Evolutionary conservation across 2,329 filamentous ascomycete species (phyloP).

Genomic region (Trichophyton equinum): DNA sequence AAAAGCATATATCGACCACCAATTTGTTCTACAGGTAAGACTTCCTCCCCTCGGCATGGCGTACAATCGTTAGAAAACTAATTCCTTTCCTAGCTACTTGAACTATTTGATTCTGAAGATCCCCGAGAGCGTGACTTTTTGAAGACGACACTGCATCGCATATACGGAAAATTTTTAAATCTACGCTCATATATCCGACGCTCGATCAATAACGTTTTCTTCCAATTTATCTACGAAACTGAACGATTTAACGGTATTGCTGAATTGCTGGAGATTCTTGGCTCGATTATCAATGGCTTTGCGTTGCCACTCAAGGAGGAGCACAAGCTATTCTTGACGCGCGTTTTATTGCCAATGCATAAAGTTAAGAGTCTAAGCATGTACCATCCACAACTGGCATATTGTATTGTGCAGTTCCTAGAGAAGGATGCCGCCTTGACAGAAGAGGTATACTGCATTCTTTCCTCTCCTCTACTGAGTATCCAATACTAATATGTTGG

Average conservation of each 20-base stretch:
- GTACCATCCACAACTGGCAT: slow-evolving; percentile 97
- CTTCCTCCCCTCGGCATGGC: slow-evolving; percentile 8
- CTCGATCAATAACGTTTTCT: slow-evolving; percentile 99
- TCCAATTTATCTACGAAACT: slow-evolving; percentile 98
- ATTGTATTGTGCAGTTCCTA: slow-evolving; percentile 96
- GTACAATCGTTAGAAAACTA: neutral
- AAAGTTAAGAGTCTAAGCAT: slow-evolving; percentile 99
- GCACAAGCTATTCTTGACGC: slow-evolving; percentile 92
- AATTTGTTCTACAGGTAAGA: slow-evolving; percentile 71
- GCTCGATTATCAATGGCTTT: slow-evolving; percentile 98
- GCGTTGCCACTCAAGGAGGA: slow-evolving; percentile 94
- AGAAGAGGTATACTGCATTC: slow-evolving; percentile 59
- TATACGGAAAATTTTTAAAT: slow-evolving; percentile 98
- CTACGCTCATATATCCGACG: slow-evolving; percentile 91
- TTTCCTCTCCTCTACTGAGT: neutral
- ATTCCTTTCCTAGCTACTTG: slow-evolving; percentile 52
- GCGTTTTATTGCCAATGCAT: slow-evolving; percentile 84
- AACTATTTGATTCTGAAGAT: slow-evolving; percentile 96
- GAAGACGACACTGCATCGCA: slow-evolving; percentile 93
- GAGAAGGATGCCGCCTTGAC: slow-evolving; percentile 96
- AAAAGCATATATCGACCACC: slow-evolving; percentile 96
- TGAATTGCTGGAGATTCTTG: slow-evolving; percentile 88
- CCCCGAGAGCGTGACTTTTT: slow-evolving; percentile 92
- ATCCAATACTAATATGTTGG: slow-evolving; percentile 2
- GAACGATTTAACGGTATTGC: slow-evolving; percentile 98